These are phyloP conservation scores for Tuctoria greenei DNA, from an alignment of 176 grass and related monocot genomes.

Conservation along the genomic window DNA sequence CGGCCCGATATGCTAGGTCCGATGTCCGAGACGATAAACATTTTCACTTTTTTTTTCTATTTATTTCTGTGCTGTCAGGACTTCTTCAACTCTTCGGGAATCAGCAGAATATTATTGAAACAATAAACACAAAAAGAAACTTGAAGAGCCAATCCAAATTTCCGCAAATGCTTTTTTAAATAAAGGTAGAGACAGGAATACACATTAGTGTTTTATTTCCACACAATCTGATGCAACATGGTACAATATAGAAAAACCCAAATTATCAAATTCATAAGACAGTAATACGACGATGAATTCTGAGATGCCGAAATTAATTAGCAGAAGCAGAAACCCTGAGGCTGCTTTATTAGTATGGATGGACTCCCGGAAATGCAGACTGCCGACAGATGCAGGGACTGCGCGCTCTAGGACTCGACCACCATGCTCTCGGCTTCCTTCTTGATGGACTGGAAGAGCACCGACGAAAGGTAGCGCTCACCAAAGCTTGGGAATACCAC, in stretches of 20 bases:
- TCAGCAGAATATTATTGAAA: too few relatives aligned
- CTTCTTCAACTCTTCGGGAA: too few relatives aligned
- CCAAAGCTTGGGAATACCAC: conserved; percentile 65
- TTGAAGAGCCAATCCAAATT: background rate
- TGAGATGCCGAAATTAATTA: background rate
- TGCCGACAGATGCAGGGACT: background rate
- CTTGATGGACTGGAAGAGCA: conserved; percentile 63
- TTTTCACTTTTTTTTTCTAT: too few relatives aligned
- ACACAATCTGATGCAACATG: conserved; percentile 19
- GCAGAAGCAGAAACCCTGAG: conserved; percentile 15
- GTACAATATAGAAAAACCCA: background rate
- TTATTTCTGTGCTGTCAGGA: too few relatives aligned
- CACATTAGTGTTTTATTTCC: conserved; percentile 35
- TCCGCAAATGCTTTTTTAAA: background rate
- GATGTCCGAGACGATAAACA: too few relatives aligned
- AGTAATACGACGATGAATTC: background rate
- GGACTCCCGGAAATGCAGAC: background rate
- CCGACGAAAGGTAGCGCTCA: conserved; percentile 63
- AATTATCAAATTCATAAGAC: background rate
- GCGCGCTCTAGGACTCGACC: conserved; percentile 37
- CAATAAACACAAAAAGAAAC: background rate
- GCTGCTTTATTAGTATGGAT: conserved; percentile 37
- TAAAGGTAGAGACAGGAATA: background rate
- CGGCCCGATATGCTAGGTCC: too few relatives aligned
- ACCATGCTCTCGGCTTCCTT: conserved; percentile 67